Evolutionary conservation across 768 basidiomycete genomes (phyloP).

Genomic region (Leccinum sublutescens): DNA sequence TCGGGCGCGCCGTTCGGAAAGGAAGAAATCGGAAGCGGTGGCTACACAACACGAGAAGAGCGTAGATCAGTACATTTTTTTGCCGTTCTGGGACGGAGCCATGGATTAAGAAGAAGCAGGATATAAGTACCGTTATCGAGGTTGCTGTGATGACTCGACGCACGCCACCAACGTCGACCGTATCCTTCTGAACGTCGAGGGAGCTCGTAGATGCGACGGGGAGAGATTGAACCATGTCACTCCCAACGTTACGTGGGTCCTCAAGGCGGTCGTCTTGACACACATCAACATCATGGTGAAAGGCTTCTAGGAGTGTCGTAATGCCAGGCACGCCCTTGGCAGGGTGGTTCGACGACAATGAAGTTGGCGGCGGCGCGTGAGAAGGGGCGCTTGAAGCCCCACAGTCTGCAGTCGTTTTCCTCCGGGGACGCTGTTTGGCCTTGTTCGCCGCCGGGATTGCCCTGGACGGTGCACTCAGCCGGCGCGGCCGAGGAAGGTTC

Average conservation of each 20-base stretch:
- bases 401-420: constrained; percentile 25
- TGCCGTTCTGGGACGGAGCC: constrained; percentile 13
- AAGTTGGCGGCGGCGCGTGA: constrained; percentile 20
- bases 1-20: constrained; percentile 15
- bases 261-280: constrained; percentile 12
- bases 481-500: constrained; percentile 36
- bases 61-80: constrained; percentile 19
- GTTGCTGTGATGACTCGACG: constrained; percentile 27
- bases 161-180: constrained; percentile 18
- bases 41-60: constrained; percentile 18
- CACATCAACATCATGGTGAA: constrained; percentile 18
- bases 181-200: constrained; percentile 16
- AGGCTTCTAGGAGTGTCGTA: constrained; percentile 28
- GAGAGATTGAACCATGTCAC: not conserved
- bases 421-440: constrained; percentile 5
- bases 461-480: constrained; percentile 30
- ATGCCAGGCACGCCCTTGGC: constrained; percentile 23
- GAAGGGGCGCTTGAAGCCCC: constrained; percentile 18
- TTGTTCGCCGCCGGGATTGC: constrained; percentile 13
- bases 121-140: constrained; percentile 31
- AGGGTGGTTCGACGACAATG: constrained; percentile 2
- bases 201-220: constrained; percentile 4
- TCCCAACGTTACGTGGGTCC: constrained; percentile 15
- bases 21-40: constrained; percentile 20
- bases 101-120: constrained; percentile 13